Base-by-base conservation (phyloP, 345 rosid species). In the Linum usitatissimum region DNA sequence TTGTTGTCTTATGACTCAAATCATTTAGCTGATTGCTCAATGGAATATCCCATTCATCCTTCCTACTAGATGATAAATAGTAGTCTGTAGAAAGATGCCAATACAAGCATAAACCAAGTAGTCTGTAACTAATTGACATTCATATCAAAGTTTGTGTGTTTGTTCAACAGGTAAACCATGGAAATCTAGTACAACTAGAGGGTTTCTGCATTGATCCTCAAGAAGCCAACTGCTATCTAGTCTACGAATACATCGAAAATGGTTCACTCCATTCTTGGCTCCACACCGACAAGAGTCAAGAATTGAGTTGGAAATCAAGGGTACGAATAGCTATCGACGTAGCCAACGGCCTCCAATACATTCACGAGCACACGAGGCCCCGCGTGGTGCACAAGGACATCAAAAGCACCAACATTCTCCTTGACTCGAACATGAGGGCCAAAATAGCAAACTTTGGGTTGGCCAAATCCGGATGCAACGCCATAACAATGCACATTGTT, bases 201-300 rank as follows among this genome's bases (percentile, higher is more conserved):
- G 93, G 93, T 17, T 86, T 86, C 70, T 81, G 87, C 76, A 76
- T 84, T 51, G 83, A 81, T 62, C 74, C 78, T 6, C 81, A 77
- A 39, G 84, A 83, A 34, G 81, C 63, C 7, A 80, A 70, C 66
- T 86, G 89, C 81, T 82, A 82, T 63, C 73, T 86, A 63, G 68
- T 84, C 70, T 84, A 84, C 19, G 87, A 86, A 73, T 80, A 75
- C 64, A 53, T 82, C 3, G 78, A 80, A 69, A 84, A 70, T 30
- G 86, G 86, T 8, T 84, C 87, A 21, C 83, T 86, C 64, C 66
- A 80, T 63, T 79, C 80, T 12, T 82, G 81, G 86, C 78, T 86
- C 8, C 84, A 82, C 15, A 42, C 49, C 14, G 15, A 42, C 49
- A 9, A 9, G 10, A 4, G 14, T 2, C 10, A 9, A 42, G 15